Evolutionary conservation across 2,329 filamentous ascomycete genomes (phyloP), one percentile per base, ranked within the genome.

Genomic region (Cyphellophora attinorum): DNA sequence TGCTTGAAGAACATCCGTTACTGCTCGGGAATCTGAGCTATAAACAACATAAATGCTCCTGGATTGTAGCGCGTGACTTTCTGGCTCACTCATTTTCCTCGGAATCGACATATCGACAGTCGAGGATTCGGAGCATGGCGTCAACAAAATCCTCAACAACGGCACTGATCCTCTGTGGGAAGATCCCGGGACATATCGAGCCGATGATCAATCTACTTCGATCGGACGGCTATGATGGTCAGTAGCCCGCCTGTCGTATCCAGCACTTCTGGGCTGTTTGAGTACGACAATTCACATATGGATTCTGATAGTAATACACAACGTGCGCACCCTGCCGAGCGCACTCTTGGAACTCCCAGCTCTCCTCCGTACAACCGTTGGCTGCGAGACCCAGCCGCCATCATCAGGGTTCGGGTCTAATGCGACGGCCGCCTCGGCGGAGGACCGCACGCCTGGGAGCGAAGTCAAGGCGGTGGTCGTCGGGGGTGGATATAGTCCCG

Each of bases 291-390:
- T 32, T 29, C 4, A n/a, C 15, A 11, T n/a, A n/a, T 27, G 5
- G 27, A 34, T 8, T 14, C 6, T 14, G 6, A 33, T 21, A 45
- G 42, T 45, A 16, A 35, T 43, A 16, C 40, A 37, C 25, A 40
- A 35, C 18, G 42, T 40, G 35, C 31, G 29, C 15, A 37, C 19
- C 12, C 29, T 23, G 21, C 34, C 40, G 6, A 25, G 35, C 5
- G 42, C 40, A 6, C 29, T 40, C 13, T 16, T 27, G n/a, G 42
- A 45, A 31, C 40, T 45, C 15, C 42, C 42, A 4, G 35, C 33
- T 11, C 35, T 42, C 10, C 33, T 45, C 10, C 29, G 31, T 18
- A 31, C 34, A 14, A 19, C 17, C 2, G 27, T 25, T 30, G 21
- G 21, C 21, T 8, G n/a, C 21, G 8, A 25, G n/a, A 25, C 21